Conservation (phyloP, 2,329 filamentous ascomycete species). For the Penicillium sp. region DNA sequence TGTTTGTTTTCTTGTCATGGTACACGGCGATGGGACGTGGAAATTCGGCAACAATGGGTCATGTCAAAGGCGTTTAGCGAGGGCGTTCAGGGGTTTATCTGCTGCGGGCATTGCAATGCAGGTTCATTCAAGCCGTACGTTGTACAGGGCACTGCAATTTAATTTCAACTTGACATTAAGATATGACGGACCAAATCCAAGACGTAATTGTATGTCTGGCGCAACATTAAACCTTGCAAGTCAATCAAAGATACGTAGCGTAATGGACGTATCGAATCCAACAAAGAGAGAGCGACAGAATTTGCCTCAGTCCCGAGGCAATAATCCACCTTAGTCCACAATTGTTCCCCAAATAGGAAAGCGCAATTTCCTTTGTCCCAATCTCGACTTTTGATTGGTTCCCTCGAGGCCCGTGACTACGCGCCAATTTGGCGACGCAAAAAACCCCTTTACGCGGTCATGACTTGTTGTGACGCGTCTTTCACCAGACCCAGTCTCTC, state of each 20-base stretch:
- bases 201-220: not conserved
- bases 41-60: not conserved
- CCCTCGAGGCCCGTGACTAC: constrained; percentile 33
- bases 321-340: constrained; percentile 1
- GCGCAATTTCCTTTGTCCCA: constrained; percentile 16
- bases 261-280: not conserved
- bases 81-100: constrained; percentile 4
- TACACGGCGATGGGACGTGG: not conserved
- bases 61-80: constrained; percentile 7
- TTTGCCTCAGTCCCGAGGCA: not conserved
- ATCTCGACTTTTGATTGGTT: constrained; percentile 22
- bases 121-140: constrained; percentile 1
- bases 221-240: too few relatives aligned
- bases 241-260: not conserved
- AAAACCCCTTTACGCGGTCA: constrained; percentile 37
- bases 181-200: not conserved
- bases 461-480: constrained; percentile 24
- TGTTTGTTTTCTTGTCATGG: not conserved
- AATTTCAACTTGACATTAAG: not conserved
- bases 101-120: constrained; percentile 1
- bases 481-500: not conserved
- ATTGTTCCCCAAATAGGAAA: not conserved
- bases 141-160: not conserved
- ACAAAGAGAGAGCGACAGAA: not conserved
- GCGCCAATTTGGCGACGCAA: constrained; percentile 39